Evolutionary conservation across 495 filamentous ascomycete genomes (phyloP).

Genomic region (Tirmania nivea): DNA sequence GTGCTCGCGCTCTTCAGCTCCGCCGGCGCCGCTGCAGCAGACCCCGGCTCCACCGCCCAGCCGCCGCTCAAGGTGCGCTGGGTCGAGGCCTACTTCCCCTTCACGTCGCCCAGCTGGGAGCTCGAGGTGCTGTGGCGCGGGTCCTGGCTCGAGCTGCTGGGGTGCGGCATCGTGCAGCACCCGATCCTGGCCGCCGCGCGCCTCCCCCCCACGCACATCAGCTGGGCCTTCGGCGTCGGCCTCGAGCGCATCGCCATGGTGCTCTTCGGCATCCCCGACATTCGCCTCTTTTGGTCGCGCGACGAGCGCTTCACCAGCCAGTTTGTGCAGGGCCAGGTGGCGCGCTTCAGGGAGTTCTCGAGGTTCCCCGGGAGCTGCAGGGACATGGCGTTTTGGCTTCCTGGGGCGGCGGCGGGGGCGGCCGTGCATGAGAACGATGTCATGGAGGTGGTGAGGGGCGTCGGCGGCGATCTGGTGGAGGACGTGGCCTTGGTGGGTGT

Average conservation of each 20-base stretch:
- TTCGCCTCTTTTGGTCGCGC: slow-evolving; percentile 87
- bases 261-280: slow-evolving; percentile 84
- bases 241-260: slow-evolving; percentile 92
- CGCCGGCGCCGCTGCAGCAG: slow-evolving; percentile 43
- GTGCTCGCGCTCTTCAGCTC: slow-evolving; percentile 73
- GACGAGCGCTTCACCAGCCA: slow-evolving; percentile 66
- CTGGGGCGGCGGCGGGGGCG: slow-evolving; percentile 26
- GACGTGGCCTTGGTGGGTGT: slow-evolving; percentile 40
- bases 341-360: slow-evolving; percentile 63
- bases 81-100: slow-evolving; percentile 94
- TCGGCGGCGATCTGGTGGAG: slow-evolving; percentile 65
- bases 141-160: slow-evolving; percentile 85
- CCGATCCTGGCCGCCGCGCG: slow-evolving; percentile 51
- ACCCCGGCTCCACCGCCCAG: slow-evolving; percentile 14
- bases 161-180: slow-evolving; percentile 79
- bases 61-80: slow-evolving; percentile 66
- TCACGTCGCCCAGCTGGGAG: slow-evolving; percentile 87
- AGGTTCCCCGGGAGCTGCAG: slow-evolving; percentile 72
- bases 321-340: slow-evolving; percentile 37
- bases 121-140: slow-evolving; percentile 88
- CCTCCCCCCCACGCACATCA: slow-evolving; percentile 37
- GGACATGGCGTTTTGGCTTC: slow-evolving; percentile 87
- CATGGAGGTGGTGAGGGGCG: slow-evolving; percentile 74
- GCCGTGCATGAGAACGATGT: slow-evolving; percentile 85
- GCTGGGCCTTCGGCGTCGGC: slow-evolving; percentile 92